Evolutionary conservation across 306 rosid species (phyloP).

Genomic region (Glycyrrhiza uralensis): DNA sequence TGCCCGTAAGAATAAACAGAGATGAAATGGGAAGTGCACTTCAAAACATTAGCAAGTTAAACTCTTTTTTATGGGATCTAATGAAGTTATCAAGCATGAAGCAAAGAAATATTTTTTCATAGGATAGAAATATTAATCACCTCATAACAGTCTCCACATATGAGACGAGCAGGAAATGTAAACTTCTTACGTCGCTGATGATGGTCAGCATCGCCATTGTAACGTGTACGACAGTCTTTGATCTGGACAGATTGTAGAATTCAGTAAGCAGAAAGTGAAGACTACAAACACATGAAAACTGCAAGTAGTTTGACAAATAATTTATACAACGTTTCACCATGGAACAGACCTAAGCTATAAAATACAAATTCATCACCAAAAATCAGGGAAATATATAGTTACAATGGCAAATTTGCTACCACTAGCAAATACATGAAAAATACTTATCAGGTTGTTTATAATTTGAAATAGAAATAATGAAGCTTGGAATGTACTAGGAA

Average conservation of each 20-base stretch:
- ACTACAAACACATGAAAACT: constrained; percentile 6
- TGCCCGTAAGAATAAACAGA: not conserved
- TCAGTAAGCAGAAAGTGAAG: constrained; percentile 22
- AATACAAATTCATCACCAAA: not conserved
- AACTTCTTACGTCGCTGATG: constrained; percentile 92
- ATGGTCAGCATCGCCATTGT: constrained; percentile 94
- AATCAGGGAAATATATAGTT: constrained; percentile 3
- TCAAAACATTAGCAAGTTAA: constrained; percentile 1
- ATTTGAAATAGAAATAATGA: not conserved
- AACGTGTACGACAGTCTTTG: constrained; percentile 95
- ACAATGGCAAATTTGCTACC: not conserved
- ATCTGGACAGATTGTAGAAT: constrained; percentile 52
- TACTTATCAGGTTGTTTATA: not conserved
- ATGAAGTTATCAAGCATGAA: constrained; percentile 5
- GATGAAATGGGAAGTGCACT: not conserved
- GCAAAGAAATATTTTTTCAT: not conserved
- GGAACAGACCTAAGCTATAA: constrained; percentile 14
- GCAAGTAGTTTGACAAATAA: constrained; percentile 23
- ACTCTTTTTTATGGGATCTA: not conserved
- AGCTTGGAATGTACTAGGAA: not conserved
- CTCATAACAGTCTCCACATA: constrained; percentile 97
- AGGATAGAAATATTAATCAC: constrained; percentile 37
- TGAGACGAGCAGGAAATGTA: constrained; percentile 89
- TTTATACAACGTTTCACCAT: constrained; percentile 21
- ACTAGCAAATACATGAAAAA: not conserved